Percentiles rank a stretch among this genome's conserved stretches.
Conservation (phyloP, 1,139 yeast species). For the Yamadazyma membranifaciens region DNA sequence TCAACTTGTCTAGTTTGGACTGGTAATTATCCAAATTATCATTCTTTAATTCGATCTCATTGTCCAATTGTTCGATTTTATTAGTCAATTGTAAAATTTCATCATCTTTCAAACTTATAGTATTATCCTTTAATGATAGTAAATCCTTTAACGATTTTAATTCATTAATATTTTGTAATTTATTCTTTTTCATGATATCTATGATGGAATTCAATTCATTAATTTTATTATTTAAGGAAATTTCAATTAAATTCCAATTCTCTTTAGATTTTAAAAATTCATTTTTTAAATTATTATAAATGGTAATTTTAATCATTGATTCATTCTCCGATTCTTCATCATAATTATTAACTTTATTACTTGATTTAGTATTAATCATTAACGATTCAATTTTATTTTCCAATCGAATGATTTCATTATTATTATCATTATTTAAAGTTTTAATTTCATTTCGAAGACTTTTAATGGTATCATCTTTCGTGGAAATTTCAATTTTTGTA, state of each 20-base stretch:
- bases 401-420: conserved; percentile 46
- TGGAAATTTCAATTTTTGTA: conserved; percentile 29
- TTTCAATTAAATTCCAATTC: conserved; percentile 65
- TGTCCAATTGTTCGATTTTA: conserved; percentile 28
- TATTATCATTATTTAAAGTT: conserved; percentile 33
- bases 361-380: conserved; percentile 19
- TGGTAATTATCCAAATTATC: conserved; percentile 3
- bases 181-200: conserved; percentile 34
- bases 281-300: conserved; percentile 57
- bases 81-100: conserved; percentile 32
- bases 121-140: conserved; percentile 24
- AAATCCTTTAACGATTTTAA: conserved; percentile 24
- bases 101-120: conserved; percentile 17
- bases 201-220: conserved; percentile 40
- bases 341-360: not conserved
- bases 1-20: conserved; percentile 14
- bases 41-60: conserved; percentile 6
- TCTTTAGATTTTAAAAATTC: conserved; percentile 67
- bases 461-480: conserved; percentile 26
- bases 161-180: conserved; percentile 29
- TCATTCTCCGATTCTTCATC: conserved; percentile 9
- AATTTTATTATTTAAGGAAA: conserved; percentile 47
- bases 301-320: not conserved
- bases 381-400: conserved; percentile 49
- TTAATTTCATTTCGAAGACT: conserved; percentile 27